Evolutionary conservation across 805 yeast genomes (phyloP).

Genomic region (Suhomyces sp.): DNA sequence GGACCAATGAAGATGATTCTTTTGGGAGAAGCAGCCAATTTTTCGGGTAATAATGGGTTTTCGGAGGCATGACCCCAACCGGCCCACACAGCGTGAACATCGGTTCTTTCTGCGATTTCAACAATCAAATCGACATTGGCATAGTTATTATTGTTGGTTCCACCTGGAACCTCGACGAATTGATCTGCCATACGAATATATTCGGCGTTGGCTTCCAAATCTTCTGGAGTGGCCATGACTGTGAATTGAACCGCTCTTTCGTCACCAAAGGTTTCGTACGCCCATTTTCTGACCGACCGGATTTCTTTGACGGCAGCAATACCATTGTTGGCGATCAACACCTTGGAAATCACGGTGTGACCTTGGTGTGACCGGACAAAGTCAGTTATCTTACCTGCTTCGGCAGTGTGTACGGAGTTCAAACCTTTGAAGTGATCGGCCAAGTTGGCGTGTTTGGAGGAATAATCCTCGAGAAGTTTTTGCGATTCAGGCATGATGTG

Average conservation of each 20-base stretch:
- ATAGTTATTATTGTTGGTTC: conserved; percentile 96
- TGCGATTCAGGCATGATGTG: conserved; percentile 9
- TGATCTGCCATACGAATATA: conserved; percentile 99
- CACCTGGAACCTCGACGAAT: conserved; percentile 98
- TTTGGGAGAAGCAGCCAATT: conserved; percentile 88
- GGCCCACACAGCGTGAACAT: conserved; percentile 99
- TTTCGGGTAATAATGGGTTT: conserved; percentile 92
- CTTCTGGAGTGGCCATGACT: conserved; percentile 99
- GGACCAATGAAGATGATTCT: conserved; percentile 95
- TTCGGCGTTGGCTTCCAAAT: conserved; percentile 93
- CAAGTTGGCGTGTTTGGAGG: conserved; percentile 37
- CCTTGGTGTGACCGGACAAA: conserved; percentile 86
- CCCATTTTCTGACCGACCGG: conserved; percentile 97
- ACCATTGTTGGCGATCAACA: conserved; percentile 96
- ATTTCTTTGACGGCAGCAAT: conserved; percentile 99
- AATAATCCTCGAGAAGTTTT: conserved; percentile 21
- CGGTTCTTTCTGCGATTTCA: conserved; percentile 94
- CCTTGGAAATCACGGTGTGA: conserved; percentile 87
- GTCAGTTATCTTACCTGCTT: conserved; percentile 75
- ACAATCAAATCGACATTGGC: conserved; percentile 98
- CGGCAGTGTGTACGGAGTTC: conserved; percentile 74
- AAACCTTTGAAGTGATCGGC: conserved; percentile 80
- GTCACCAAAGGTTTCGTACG: conserved; percentile 97
- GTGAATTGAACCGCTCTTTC: conserved; percentile 92
- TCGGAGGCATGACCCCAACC: conserved; percentile 99